Evolutionary conservation across 306 rosid genomes (phyloP), one percentile per base, ranked within the genome.

Genomic region (Fragaria nilgerrensis): DNA sequence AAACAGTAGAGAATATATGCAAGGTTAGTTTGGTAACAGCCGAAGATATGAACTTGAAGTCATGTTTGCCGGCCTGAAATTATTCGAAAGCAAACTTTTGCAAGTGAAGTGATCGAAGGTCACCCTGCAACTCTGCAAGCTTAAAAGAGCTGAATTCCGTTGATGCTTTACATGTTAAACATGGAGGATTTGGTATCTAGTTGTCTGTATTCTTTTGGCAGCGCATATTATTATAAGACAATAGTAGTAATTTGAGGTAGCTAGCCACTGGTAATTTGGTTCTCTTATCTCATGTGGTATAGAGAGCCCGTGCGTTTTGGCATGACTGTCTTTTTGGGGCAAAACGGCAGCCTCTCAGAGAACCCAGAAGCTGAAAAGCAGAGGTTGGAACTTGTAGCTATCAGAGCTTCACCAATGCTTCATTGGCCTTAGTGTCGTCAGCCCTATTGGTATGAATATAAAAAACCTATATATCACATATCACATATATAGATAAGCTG

Each of bases 371-470:
- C 47, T 36, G 70, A 34, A 61, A 65, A 64, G 77, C 84, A 77
- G 78, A 65, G 89, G 82, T 90, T 87, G 90, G 91, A 88, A 90
- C 93, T 90, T 88, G 96, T 49, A 88, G 84, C 89, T 81, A 80
- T 48, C 41, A 47, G 22, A 70, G 22, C 48, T 45, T 19, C 25
- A 43, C 29, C 41, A 17, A 47, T 58, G 53, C 45, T 75, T 61
- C 79, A 73, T 85, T 76, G 85, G 84, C 81, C 73, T 64, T 81
- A 67, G 84, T 77, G 85, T 65, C 70, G 70, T 65, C 70, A 79
- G 22, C 36, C 69, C 89, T 43, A 7, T 49, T 56, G 66, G 43
- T 15, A 7, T 32, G 3, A 15, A 32, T 63, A 63, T 29, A 14
- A 27, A 61, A 63, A 63, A 32, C 22, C 41, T 7, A 32, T 6